Percentiles rank a stretch among this genome's conserved stretches.
Conservation (phyloP, 2,329 filamentous ascomycete species). For the Trichoderma pleuroti region DNA sequence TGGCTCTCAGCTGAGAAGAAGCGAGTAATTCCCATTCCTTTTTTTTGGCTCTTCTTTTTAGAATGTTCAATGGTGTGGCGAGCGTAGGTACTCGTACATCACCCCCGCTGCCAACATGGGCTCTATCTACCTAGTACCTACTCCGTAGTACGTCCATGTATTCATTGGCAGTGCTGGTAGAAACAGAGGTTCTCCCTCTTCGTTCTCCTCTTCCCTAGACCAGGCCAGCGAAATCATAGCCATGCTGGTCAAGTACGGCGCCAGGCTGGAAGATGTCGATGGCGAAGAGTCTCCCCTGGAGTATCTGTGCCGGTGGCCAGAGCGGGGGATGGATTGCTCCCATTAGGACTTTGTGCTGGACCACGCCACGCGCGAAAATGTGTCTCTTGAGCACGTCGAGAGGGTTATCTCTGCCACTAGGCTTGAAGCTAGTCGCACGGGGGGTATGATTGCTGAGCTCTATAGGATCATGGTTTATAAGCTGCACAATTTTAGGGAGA, state of each 20-base stretch:
- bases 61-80: background rate
- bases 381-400: background rate
- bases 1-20: background rate
- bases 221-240: background rate
- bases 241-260: background rate
- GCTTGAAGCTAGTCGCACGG: fast-evolving
- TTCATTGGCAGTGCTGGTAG: background rate
- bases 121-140: background rate
- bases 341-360: background rate
- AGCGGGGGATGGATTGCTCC: background rate
- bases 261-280: background rate
- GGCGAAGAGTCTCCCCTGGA: background rate
- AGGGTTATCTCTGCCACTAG: background rate
- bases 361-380: background rate
- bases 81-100: background rate
- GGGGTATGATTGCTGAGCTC: background rate
- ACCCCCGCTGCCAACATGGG: background rate
- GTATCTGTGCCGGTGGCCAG: background rate
- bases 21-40: background rate
- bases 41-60: background rate
- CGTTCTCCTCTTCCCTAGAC: background rate
- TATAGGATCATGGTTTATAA: background rate
- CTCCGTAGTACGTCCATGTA: too few relatives aligned
- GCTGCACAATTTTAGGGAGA: background rate
- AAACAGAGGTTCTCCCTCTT: background rate